Evolutionary conservation across 2,329 filamentous ascomycete species (phyloP).

Genomic region (Talaromyces atroroseus): DNA sequence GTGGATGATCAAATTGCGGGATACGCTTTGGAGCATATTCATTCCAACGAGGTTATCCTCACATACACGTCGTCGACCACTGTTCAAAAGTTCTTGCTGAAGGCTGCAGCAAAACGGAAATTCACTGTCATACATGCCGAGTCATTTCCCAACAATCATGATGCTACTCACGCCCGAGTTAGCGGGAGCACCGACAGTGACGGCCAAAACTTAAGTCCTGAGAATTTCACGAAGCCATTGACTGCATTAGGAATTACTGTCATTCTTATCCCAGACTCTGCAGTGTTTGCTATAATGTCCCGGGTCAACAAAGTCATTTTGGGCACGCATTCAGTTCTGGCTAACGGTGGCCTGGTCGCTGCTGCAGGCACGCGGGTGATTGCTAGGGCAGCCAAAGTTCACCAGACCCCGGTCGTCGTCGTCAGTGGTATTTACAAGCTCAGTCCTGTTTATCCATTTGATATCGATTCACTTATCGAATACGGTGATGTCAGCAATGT

Average conservation of each 20-base stretch:
- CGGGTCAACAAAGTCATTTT: conserved; percentile 93
- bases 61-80: conserved; percentile 81
- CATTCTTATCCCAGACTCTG: conserved; percentile 76
- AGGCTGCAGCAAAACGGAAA: conserved; percentile 80
- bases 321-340: conserved; percentile 77
- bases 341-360: conserved; percentile 80
- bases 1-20: conserved; percentile 90
- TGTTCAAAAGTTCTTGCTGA: conserved; percentile 82
- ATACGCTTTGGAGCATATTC: conserved; percentile 84
- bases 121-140: conserved; percentile 87
- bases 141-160: conserved; percentile 63
- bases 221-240: conserved; percentile 69
- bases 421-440: conserved; percentile 91
- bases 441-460: conserved; percentile 80
- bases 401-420: conserved; percentile 79
- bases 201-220: conserved; percentile 43
- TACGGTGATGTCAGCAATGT: conserved; percentile 76
- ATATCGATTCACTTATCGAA: conserved; percentile 76
- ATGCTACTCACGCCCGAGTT: conserved; percentile 57
- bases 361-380: conserved; percentile 79
- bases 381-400: conserved; percentile 75
- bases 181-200: conserved; percentile 49
- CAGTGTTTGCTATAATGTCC: conserved; percentile 90
- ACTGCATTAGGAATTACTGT: conserved; percentile 72
- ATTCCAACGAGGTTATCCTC: conserved; percentile 86